These are phyloP conservation scores for Aspergillus sp. DNA, from an alignment of 2,329 filamentous ascomycete genomes.

Conservation along the genomic window DNA sequence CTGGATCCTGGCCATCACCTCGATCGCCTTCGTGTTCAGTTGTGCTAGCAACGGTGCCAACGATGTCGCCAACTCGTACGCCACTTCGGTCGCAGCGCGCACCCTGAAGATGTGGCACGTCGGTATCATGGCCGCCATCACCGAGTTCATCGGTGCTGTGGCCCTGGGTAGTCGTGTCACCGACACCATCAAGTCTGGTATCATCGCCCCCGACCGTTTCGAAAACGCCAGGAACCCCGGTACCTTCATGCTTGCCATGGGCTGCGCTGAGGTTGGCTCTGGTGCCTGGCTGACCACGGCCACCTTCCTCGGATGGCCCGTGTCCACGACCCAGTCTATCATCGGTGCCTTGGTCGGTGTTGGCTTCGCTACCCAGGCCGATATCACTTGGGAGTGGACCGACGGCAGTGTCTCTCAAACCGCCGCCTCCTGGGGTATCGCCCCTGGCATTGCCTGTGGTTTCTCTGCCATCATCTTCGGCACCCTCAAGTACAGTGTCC, in stretches of 20 bases:
- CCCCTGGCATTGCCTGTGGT: constrained; percentile 48
- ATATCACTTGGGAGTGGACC: constrained; percentile 37
- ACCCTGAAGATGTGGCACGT: constrained; percentile 55
- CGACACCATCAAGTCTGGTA: constrained; percentile 45
- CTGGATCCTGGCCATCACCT: constrained; percentile 30
- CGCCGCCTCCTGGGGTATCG: constrained; percentile 51
- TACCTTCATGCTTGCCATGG: constrained; percentile 43
- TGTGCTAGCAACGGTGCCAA: constrained; percentile 31
- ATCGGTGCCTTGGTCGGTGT: constrained; percentile 37
- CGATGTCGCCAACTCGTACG: constrained; percentile 58
- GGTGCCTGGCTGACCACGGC: constrained; percentile 40
- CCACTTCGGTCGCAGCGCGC: constrained; percentile 52
- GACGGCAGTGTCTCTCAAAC: constrained; percentile 49
- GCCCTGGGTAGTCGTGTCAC: constrained; percentile 50
- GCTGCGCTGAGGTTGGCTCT: constrained; percentile 34
- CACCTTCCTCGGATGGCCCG: constrained; percentile 38
- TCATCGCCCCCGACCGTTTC: constrained; percentile 43
- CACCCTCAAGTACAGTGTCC: constrained; percentile 51
- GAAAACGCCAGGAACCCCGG: constrained; percentile 28
- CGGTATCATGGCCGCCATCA: constrained; percentile 50
- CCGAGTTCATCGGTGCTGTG: constrained; percentile 55
- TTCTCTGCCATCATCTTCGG: constrained; percentile 53
- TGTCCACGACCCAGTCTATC: constrained; percentile 45
- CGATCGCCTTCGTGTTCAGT: constrained; percentile 30
- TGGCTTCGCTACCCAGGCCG: constrained; percentile 24